Base-by-base conservation (phyloP, 352 stramenopile species). In the Peronospora farinosa region DNA sequence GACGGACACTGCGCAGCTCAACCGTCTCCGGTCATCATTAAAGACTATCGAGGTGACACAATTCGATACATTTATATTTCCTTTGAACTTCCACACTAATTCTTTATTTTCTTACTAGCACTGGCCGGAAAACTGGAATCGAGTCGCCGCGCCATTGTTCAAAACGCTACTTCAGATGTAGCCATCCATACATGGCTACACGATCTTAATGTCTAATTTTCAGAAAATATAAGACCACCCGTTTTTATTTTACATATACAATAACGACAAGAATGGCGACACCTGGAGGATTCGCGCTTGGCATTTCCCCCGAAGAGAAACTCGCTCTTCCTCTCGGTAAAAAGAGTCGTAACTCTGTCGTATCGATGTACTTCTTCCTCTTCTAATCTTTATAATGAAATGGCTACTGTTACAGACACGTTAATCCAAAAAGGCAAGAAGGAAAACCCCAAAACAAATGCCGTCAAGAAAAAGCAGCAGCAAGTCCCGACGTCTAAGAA, bases 121-220 rank as follows among this genome's bases (percentile, higher is more conserved):
- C 37, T 89, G 78, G 80, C 78, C 78, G 1, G 73, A 88, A 47
- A 86, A 88, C 58, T 92, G 80, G 80, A 69, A 60, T 11, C 72
- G 73, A 37, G 60, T 78, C 23, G 80, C 78, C 2, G 66, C 68
- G 3, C 77, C 80, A 5, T 47, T 87, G 4, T 92, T 92, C 57
- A 68, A 67, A 9, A 69, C 75, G 43, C 63, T 74, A 19, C 67
- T 88, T 8, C 3, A 0, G 17, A 7, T 37, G 32, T 37, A 37
- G 32, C 32, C 32, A 37, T 37, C 12, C 2, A 12, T 37, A 37
- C 7, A 37, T 37, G 32, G 32, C 12, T 37, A 37, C 32, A 37
- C 4, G 12, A 32, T 32, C 4, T 12, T 4, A 27, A 5, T 27
- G 23, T 27, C 23, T 27, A 27, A 27, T 7, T 27, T 27, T 27